A percentile compares a stretch with the other conserved stretches of the same genome.
Evolutionary conservation across 1,284 basidiomycete species (phyloP).

Genomic region (Cyathus olla): DNA sequence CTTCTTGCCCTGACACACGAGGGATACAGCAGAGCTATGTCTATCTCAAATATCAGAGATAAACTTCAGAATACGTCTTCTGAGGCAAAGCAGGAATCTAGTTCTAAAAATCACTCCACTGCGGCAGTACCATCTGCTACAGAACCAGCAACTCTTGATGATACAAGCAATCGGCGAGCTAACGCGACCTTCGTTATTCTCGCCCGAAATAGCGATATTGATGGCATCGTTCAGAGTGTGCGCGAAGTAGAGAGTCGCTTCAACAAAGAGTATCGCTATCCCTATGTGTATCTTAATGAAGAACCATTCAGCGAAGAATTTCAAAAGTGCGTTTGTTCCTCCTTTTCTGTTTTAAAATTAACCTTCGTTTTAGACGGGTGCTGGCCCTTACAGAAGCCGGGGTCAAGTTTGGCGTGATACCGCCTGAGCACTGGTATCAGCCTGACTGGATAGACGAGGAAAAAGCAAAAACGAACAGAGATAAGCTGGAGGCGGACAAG

Average conservation of each 20-base stretch:
- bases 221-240: conserved; percentile 68
- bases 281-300: conserved; percentile 84
- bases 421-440: conserved; percentile 82
- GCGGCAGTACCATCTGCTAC: conserved; percentile 27
- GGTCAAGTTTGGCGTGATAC: conserved; percentile 79
- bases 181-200: conserved; percentile 79
- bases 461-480: conserved; percentile 70
- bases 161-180: conserved; percentile 49
- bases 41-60: conserved; percentile 63
- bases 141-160: too few relatives aligned
- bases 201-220: conserved; percentile 76
- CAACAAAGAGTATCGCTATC: conserved; percentile 74
- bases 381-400: conserved; percentile 48
- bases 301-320: conserved; percentile 80
- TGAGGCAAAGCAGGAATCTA: too few relatives aligned
- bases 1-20: conserved; percentile 80
- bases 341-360: neutral
- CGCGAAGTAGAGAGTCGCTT: conserved; percentile 71
- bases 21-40: conserved; percentile 74
- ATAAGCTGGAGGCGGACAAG: conserved; percentile 68
- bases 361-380: conserved; percentile 46
- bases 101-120: too few relatives aligned
- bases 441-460: conserved; percentile 86
- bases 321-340: conserved; percentile 56
- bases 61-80: too few relatives aligned